Conservation (phyloP, 345 rosid species). For the Populus simonii region DNA sequence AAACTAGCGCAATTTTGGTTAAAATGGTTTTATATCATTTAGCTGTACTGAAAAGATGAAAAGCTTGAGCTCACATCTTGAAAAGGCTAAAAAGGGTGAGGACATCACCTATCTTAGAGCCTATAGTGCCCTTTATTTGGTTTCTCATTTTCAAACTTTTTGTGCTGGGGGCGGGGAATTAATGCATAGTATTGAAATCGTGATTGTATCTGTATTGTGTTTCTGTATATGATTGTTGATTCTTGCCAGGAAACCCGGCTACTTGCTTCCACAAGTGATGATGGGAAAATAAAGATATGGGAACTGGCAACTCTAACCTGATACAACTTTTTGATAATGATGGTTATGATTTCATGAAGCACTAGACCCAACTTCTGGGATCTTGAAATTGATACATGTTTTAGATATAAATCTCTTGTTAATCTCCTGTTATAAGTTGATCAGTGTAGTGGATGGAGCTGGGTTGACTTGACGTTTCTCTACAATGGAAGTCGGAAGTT, state of each 20-base stretch:
- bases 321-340: neutral
- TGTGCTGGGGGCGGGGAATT: neutral
- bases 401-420: too few relatives aligned
- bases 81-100: too few relatives aligned
- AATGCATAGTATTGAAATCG: neutral
- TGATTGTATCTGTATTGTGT: neutral
- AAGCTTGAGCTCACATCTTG: too few relatives aligned
- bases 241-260: slow-evolving; percentile 46
- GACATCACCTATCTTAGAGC: too few relatives aligned
- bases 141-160: neutral
- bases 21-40: too few relatives aligned
- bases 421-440: too few relatives aligned
- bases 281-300: slow-evolving; percentile 75
- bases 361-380: neutral
- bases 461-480: too few relatives aligned
- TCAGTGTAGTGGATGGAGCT: too few relatives aligned
- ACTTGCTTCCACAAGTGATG: slow-evolving; percentile 86
- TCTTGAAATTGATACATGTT: neutral
- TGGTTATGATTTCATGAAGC: too few relatives aligned
- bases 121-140: neutral
- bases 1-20: too few relatives aligned
- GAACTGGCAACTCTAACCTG: slow-evolving; percentile 42
- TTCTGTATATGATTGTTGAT: neutral
- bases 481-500: too few relatives aligned
- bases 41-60: too few relatives aligned